These are phyloP conservation scores for Dendrobium officinale DNA, from an alignment of 106 monocot genomes.

Conservation along the genomic window DNA sequence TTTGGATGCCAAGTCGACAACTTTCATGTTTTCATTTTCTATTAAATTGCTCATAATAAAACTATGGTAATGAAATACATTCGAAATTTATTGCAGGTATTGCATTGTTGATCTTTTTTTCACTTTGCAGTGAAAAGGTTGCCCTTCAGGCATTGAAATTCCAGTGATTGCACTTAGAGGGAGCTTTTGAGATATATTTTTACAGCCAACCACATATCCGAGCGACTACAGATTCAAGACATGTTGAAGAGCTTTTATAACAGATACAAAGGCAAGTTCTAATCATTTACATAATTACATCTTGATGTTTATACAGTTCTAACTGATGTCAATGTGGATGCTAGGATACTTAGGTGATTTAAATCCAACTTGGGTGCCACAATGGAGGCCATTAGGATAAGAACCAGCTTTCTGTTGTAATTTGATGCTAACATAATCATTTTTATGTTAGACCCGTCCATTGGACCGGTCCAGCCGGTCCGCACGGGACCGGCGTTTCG, in stretches of 20 bases:
- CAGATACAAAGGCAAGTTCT: conserved; percentile 77
- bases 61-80: not conserved
- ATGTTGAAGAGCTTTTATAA: conserved; percentile 75
- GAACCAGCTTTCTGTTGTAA: not conserved
- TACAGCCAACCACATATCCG: conserved; percentile 91
- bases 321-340: not conserved
- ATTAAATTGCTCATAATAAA: not conserved
- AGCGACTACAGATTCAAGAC: conserved; percentile 60
- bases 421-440: not conserved
- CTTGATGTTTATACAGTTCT: not conserved
- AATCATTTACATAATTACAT: not conserved
- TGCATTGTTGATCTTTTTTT: not conserved
- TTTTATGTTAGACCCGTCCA: not conserved
- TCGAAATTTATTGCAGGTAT: not conserved
- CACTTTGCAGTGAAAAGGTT: conserved; percentile 69
- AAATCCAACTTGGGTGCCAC: not conserved
- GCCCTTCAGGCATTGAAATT: conserved; percentile 86
- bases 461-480: no score
- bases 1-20: not conserved
- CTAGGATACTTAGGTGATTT: not conserved
- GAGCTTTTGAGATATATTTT: conserved; percentile 91
- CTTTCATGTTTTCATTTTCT: not conserved
- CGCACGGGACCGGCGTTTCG: no score
- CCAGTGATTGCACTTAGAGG: conserved; percentile 95
- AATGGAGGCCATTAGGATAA: not conserved